Evolutionary conservation across 2,329 filamentous ascomycete species (phyloP), one percentile per base, ranked within the genome.

Genomic region (Diplodia intermedia): DNA sequence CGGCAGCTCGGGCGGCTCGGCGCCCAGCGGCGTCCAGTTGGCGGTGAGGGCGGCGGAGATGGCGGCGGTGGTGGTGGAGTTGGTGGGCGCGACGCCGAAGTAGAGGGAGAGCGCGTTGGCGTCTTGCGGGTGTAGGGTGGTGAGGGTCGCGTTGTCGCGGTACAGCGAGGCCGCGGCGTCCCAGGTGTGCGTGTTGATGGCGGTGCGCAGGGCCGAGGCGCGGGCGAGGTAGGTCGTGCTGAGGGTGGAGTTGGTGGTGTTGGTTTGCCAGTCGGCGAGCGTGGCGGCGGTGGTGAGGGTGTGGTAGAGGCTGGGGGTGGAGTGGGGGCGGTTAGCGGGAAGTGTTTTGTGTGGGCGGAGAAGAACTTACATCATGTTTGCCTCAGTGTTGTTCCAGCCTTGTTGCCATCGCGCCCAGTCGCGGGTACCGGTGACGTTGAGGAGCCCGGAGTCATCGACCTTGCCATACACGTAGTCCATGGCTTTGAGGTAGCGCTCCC

Each of bases 1-100:
- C 0, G 85, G 84, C 0, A 89, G 79, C 70, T 89, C 87, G 0
- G 86, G 87, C 0, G 82, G 79, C 15, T 84, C 79, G 2, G 87
- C 81, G 8, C 87, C 87, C 61, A 88, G 84, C 3, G 82, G 79
- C 0, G 80, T 83, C 86, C 86, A 88, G 73, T 86, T 87, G 7
- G 79, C 72, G 0, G 80, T 80, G 4, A 88, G 79, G 14, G 74
- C 76, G 2, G 77, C 70, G 2, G 83, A 83, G 56, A 88, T 84
- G 20, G 71, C 72, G 33, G 78, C 72, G 9, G 71, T 72, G 33
- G 78, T 72, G 11, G 81, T 74, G 23, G 74, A 77, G 8, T 72
- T 90, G 87, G 0, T 87, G 86, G 69, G 76, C 71, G 1, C 81
- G 73, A 5, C 71, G 57, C 18, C n/a, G 50, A 65, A 63, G 15